These are phyloP conservation scores for Passiflora organensis DNA, from an alignment of 345 rosid genomes.

Conservation along the genomic window DNA sequence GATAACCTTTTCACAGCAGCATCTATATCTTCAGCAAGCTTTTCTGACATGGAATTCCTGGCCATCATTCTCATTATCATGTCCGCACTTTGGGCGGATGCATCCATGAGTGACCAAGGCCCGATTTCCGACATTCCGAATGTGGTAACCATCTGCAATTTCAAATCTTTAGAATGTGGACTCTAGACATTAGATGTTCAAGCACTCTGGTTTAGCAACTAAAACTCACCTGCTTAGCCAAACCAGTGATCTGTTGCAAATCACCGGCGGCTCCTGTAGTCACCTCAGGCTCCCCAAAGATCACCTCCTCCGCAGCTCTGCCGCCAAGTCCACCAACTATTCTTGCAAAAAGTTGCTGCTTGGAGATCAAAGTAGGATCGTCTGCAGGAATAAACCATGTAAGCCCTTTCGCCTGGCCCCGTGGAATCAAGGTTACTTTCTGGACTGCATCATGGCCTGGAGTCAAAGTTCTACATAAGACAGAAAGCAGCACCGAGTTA, in stretches of 20 bases:
- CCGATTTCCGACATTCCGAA: constrained; percentile 99
- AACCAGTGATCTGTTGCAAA: constrained; percentile 90
- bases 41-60: constrained; percentile 96
- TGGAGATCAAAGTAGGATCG: constrained; percentile 89
- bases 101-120: constrained; percentile 96
- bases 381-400: constrained; percentile 98
- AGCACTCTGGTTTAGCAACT: no score
- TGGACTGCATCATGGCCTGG: constrained; percentile 97
- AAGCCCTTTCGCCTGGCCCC: constrained; percentile 96
- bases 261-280: constrained; percentile 98
- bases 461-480: constrained; percentile 68
- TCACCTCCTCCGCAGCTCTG: constrained; percentile 92
- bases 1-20: constrained; percentile 69
- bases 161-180: no score
- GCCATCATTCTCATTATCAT: constrained; percentile 99
- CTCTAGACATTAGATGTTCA: no score
- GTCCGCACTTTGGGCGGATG: constrained; percentile 66
- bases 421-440: constrained; percentile 86
- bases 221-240: constrained; percentile 89
- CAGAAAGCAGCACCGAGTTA: neutral
- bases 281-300: constrained; percentile 94
- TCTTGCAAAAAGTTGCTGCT: constrained; percentile 96
- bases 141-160: constrained; percentile 84
- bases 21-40: constrained; percentile 92
- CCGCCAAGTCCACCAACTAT: constrained; percentile 98